Evolutionary conservation across 2,329 filamentous ascomycete genomes (phyloP).

Genomic region (Cercospora citrullina): DNA sequence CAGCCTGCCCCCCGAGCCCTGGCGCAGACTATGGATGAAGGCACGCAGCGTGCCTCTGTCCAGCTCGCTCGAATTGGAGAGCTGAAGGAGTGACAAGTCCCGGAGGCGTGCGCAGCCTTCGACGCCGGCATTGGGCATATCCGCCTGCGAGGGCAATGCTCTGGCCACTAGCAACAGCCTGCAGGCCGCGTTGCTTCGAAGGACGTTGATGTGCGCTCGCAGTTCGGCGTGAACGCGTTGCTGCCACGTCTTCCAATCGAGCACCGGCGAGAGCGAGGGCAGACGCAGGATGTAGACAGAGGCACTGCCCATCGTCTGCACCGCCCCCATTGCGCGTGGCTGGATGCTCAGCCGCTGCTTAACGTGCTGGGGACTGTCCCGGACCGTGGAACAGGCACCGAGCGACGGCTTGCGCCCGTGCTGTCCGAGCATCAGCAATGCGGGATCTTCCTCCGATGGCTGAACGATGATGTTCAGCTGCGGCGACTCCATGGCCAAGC

Average conservation of each 20-base stretch:
- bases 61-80: background rate
- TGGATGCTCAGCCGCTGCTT: background rate
- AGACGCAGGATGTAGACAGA: background rate
- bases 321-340: background rate
- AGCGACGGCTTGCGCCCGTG: background rate
- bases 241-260: background rate
- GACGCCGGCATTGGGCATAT: background rate
- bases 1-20: background rate
- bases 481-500: background rate
- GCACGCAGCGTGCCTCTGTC: background rate
- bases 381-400: background rate
- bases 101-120: background rate
- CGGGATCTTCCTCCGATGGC: background rate
- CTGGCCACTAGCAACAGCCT: background rate
- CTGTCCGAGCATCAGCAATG: background rate
- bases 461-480: background rate
- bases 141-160: background rate
- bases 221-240: background rate
- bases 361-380: background rate
- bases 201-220: background rate
- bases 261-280: background rate
- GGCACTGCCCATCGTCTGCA: background rate
- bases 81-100: background rate
- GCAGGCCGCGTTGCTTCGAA: background rate
- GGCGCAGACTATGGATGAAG: background rate